Conservation (phyloP, 2,329 filamentous ascomycete genomes). For the Beauveria sp. region DNA sequence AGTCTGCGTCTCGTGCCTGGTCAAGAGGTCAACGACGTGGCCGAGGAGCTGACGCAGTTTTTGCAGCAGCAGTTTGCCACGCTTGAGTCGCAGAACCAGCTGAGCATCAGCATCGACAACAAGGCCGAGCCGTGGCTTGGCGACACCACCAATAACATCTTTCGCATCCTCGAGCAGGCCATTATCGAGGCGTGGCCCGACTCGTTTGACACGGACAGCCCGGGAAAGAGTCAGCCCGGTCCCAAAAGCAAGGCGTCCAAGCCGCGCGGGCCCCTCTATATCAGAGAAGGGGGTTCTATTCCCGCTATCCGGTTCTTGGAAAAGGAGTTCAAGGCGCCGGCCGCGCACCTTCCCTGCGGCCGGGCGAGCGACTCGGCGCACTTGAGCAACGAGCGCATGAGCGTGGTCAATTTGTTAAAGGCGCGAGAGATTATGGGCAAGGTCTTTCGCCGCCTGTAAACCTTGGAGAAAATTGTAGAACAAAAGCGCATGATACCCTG, state of each 20-base stretch:
- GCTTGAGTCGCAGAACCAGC: constrained; percentile 71
- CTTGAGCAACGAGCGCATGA: constrained; percentile 88
- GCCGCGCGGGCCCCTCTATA: constrained; percentile 70
- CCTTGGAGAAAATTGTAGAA: background rate
- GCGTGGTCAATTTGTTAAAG: constrained; percentile 81
- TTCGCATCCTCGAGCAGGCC: constrained; percentile 77
- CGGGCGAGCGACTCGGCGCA: constrained; percentile 92
- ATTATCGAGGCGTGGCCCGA: constrained; percentile 76
- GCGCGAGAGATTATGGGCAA: constrained; percentile 84
- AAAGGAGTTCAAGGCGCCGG: constrained; percentile 85
- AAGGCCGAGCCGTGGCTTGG: constrained; percentile 95
- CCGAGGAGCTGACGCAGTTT: constrained; percentile 57
- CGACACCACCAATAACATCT: constrained; percentile 83
- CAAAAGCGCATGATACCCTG: constrained; percentile 2
- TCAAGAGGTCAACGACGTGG: constrained; percentile 76
- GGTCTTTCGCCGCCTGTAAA: constrained; percentile 65
- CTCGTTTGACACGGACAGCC: constrained; percentile 27
- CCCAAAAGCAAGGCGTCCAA: constrained; percentile 17
- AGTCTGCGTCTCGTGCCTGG: constrained; percentile 90
- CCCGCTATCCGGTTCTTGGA: constrained; percentile 90
- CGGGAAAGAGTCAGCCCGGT: background rate
- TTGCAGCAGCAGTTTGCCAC: constrained; percentile 62
- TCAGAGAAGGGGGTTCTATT: constrained; percentile 91
- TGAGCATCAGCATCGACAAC: constrained; percentile 81
- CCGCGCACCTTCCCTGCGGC: constrained; percentile 87